These are phyloP conservation scores for Ogataea ganodermae DNA, from an alignment of 805 yeast species.

Conservation along the genomic window DNA sequence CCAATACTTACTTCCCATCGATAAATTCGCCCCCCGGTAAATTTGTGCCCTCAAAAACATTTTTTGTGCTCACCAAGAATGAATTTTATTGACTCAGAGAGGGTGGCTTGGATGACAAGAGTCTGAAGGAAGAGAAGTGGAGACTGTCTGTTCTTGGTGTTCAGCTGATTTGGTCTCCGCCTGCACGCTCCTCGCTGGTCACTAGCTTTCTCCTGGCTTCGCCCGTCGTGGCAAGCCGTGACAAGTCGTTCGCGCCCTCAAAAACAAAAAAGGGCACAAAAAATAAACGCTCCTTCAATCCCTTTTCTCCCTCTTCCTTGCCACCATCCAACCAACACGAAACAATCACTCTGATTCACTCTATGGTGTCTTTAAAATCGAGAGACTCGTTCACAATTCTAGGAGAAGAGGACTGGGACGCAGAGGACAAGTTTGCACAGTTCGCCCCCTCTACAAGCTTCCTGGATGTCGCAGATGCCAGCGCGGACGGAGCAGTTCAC, in stretches of 20 bases:
- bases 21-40: no score
- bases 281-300: neutral
- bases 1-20: no score
- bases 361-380: conserved; percentile 1
- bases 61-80: no score
- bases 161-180: no score
- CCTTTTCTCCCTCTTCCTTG: neutral
- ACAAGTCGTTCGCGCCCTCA: neutral
- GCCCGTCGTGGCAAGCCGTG: no score
- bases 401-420: conserved; percentile 10
- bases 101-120: no score
- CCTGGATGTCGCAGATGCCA: conserved; percentile 5
- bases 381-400: conserved; percentile 16
- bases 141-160: no score
- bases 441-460: conserved; percentile 9
- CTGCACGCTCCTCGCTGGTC: no score
- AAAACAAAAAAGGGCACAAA: neutral
- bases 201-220: no score
- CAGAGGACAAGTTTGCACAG: conserved; percentile 15
- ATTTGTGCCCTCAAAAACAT: no score
- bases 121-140: no score
- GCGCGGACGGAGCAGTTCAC: conserved; percentile 3
- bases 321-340: neutral
- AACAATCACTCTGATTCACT: neutral
- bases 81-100: no score